A percentile compares a stretch with the other conserved stretches of the same genome.
Conservation (phyloP, 495 filamentous ascomycete species). For the Podospora australis region DNA sequence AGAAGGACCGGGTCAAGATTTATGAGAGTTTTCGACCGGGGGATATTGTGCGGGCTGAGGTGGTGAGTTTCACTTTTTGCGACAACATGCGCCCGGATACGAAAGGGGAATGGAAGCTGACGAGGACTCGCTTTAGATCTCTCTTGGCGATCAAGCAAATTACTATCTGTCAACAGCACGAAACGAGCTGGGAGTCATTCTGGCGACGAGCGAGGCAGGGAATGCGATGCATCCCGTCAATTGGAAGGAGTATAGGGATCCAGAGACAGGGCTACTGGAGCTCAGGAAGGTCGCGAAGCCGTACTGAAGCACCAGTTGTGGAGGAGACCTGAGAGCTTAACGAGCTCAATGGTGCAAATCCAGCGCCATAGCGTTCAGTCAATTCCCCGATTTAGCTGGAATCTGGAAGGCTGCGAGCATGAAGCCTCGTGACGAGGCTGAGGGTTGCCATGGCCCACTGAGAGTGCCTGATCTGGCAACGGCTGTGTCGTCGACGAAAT, state of each 20-base stretch:
- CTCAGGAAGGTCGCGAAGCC: constrained; percentile 89
- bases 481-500: too few relatives aligned
- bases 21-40: constrained; percentile 88
- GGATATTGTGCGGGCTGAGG: constrained; percentile 83
- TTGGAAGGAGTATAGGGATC: constrained; percentile 91
- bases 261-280: constrained; percentile 71
- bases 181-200: constrained; percentile 89
- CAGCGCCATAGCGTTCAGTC: too few relatives aligned
- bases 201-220: constrained; percentile 83
- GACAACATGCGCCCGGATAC: neutral
- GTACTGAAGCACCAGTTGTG: constrained; percentile 47
- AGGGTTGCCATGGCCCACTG: too few relatives aligned
- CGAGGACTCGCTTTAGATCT: constrained; percentile 50
- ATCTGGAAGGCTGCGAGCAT: too few relatives aligned
- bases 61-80: constrained; percentile 57
- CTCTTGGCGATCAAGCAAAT: constrained; percentile 84
- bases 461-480: too few relatives aligned
- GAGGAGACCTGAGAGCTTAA: neutral
- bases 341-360: too few relatives aligned
- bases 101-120: constrained; percentile 4
- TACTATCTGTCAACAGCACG: constrained; percentile 86
- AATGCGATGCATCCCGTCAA: constrained; percentile 86
- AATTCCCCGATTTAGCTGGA: too few relatives aligned
- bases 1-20: constrained; percentile 90
- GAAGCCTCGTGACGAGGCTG: too few relatives aligned